Evolutionary conservation across 345 rosid species (phyloP), one percentile per base, ranked within the genome.

Genomic region (Aquilaria yunnanensis): DNA sequence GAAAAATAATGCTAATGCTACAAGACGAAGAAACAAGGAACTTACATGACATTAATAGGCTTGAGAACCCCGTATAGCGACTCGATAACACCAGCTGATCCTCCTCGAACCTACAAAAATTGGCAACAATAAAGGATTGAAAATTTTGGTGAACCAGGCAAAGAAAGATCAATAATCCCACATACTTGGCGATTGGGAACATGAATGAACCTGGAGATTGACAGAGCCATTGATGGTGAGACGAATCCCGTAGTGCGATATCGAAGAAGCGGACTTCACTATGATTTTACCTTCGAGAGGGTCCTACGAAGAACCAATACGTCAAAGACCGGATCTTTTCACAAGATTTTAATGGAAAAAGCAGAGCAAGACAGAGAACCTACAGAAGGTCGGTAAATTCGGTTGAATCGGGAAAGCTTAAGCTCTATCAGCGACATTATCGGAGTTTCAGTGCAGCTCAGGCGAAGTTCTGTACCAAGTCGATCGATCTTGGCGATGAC

Each of bases 41-140:
- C 83, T 65, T 70, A 92, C 96, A 87, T 66, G 9, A 92, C 81
- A 9, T 61, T 49, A 62, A 87, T 84, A 14, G 98, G 98, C 72
- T 84, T 89, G 69, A 93, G 68, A 52, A 79, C 94, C 37, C 96
- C 94, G 66, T 85, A 89, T 11, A 87, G 67, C 3, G 97, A 81
- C 74, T 93, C 97, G 43, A 93, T 77, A 46, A 93, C 85, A 14
- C 97, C 97, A 2, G 96, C 94, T 30, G 98, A 80, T 64, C 96
- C 96, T 78, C 98, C 90, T 30, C 96, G 88, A 67, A 87, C 83
- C 98, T 92, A 64, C 14, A 70, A 62, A 51, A 49, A 9, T 37
- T 9, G 43, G 43, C 43, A 37, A 37, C 5, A 9, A 0, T 2
- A 37, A 37, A 37, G 3, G 43, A 37, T 37, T 37, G 12, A 47